Base-by-base conservation (phyloP, 2,329 filamentous ascomycete species). In the Talaromyces sp. region DNA sequence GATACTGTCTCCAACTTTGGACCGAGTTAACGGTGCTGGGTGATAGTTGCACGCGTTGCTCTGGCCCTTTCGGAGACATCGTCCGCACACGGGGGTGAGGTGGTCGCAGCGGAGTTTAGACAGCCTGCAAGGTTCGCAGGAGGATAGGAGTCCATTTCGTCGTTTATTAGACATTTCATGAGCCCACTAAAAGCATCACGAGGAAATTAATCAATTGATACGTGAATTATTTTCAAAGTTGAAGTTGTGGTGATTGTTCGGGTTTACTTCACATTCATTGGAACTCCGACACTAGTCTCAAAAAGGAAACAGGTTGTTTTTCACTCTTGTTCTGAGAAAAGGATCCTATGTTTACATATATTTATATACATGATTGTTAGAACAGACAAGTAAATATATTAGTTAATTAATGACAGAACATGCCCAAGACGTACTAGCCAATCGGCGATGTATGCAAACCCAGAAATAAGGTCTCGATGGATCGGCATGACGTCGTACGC, bases 11-110 rank as follows among this genome's bases (percentile, higher is more conserved):
- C 35, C n/a, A 17, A 21, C 21, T 17, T 55, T 55, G 14, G 50
- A 3, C 38, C 62, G 64, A 11, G 63, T 64, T 43, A 63, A 54
- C 1, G 63, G 65, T 19, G 64, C 61, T 35, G 62, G 57, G 46
- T 63, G 61, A 46, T 68, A 69, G 32, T 63, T 53, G 35, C 65
- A 66, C 1, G 51, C 31, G 3, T 60, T 62, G 12, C 54, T 35
- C 19, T 61, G 51, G 12, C 57, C 51, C 26, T 54, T 57, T 31
- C 62, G 65, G 17, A 58, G 27, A 24, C 66, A 68, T 32, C 66
- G 65, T 50, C 60, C 58, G n/a, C 66, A 68, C 35, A 61, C 38
- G 11, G 66, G 66, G 2, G 48, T 60, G 14, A 56, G 35, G 46
- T 68, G 66, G 12, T 51, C 56, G 3, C 17, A 24, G 26, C 50